These are phyloP conservation scores for Tricholoma flavovirens DNA, from an alignment of 768 basidiomycete species.

Conservation along the genomic window DNA sequence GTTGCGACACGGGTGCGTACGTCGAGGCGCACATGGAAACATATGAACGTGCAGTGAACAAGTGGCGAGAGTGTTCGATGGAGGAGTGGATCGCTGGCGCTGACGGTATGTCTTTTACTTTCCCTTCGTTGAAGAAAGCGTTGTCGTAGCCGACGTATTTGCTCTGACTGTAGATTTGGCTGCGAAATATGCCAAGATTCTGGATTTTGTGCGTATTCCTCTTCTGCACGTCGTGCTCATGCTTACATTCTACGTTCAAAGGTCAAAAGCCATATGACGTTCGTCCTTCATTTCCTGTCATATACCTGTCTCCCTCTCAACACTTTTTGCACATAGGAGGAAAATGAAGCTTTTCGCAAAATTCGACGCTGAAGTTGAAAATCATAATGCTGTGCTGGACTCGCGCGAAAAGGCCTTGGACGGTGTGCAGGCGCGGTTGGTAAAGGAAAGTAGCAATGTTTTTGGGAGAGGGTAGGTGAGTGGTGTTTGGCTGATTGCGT, in stretches of 20 bases:
- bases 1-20: constrained; percentile 37
- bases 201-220: constrained; percentile 41
- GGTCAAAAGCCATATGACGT: constrained; percentile 50
- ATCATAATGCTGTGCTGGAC: constrained; percentile 33
- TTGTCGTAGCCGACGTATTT: neutral
- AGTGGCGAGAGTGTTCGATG: constrained; percentile 44
- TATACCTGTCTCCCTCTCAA: neutral
- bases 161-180: constrained; percentile 32
- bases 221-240: neutral
- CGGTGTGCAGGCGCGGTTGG: constrained; percentile 30
- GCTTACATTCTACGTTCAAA: constrained; percentile 10
- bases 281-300: constrained; percentile 11
- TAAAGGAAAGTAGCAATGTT: constrained; percentile 36
- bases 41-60: constrained; percentile 39
- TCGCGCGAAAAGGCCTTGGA: constrained; percentile 37
- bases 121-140: neutral
- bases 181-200: constrained; percentile 34
- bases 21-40: constrained; percentile 33
- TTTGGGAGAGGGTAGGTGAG: constrained; percentile 17
- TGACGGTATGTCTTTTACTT: constrained; percentile 31
- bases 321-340: constrained; percentile 23
- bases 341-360: constrained; percentile 44
- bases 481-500: neutral
- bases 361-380: constrained; percentile 36
- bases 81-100: constrained; percentile 54